phyloP scores from a whole-genome alignment of 805 yeast genomes.

The Wickerhamomyces chambardii region DNA sequence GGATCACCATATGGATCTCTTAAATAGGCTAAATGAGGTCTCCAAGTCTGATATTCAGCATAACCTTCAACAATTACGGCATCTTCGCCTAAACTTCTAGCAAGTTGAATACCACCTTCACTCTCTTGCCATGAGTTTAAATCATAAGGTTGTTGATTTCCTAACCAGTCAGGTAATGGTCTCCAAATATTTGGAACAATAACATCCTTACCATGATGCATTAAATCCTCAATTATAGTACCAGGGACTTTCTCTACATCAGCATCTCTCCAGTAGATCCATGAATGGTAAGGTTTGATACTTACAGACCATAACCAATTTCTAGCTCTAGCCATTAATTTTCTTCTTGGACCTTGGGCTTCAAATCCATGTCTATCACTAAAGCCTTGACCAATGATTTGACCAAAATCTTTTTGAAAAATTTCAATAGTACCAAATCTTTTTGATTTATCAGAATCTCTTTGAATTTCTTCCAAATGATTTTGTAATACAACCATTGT shows the following conservation, averaged over 20 bases:
- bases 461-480: slow-evolving; percentile 57
- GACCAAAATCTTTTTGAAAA: slow-evolving; percentile 90
- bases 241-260: slow-evolving; percentile 88
- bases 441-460: slow-evolving; percentile 46
- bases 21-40: slow-evolving; percentile 93
- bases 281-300: slow-evolving; percentile 84
- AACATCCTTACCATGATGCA: slow-evolving; percentile 87
- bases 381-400: slow-evolving; percentile 86
- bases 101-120: slow-evolving; percentile 72
- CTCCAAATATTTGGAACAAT: slow-evolving; percentile 95
- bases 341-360: slow-evolving; percentile 93
- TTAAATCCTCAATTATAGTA: slow-evolving; percentile 82
- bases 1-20: slow-evolving; percentile 95
- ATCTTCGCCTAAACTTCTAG: slow-evolving; percentile 76
- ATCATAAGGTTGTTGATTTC: slow-evolving; percentile 80
- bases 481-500: slow-evolving; percentile 64
- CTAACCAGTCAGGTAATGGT: slow-evolving; percentile 82
- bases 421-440: slow-evolving; percentile 82
- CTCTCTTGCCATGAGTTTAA: slow-evolving; percentile 82
- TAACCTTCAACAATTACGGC: slow-evolving; percentile 97
- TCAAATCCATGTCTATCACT: slow-evolving; percentile 92
- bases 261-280: slow-evolving; percentile 98
- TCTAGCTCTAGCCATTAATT: slow-evolving; percentile 92
- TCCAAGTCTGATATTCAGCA: slow-evolving; percentile 96
- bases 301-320: slow-evolving; percentile 91